Conservation (phyloP, 2,329 filamentous ascomycete genomes). For the Monilinia polystroma region DNA sequence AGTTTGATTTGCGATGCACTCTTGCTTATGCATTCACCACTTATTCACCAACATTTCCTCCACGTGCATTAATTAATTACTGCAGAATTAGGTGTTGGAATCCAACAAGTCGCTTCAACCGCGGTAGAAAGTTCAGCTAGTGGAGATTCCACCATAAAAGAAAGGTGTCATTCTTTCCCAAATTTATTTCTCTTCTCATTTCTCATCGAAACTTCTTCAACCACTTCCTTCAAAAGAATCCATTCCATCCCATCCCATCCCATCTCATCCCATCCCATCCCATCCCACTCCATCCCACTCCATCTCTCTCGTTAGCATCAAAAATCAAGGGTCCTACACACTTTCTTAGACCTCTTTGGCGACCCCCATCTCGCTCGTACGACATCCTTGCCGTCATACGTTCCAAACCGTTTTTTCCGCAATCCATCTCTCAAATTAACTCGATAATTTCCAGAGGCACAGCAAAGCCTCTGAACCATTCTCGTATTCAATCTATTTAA, state of each 20-base stretch:
- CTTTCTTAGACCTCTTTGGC: conserved; percentile 16
- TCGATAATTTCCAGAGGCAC: neutral
- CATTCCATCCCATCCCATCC: conserved; percentile 1
- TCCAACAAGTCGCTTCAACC: neutral
- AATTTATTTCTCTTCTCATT: neutral
- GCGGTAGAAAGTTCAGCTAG: neutral
- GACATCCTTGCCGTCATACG: conserved; percentile 14
- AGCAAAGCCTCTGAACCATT: neutral
- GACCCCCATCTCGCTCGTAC: conserved; percentile 10
- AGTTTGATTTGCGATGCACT: conserved; percentile 5
- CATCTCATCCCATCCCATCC: neutral
- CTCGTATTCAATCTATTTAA: conserved; percentile 18
- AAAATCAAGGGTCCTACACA: neutral
- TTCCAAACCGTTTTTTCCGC: conserved; percentile 1
- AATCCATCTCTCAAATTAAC: neutral
- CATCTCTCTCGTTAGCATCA: neutral
- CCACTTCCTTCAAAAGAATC: neutral
- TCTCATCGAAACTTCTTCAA: neutral
- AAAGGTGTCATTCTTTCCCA: neutral
- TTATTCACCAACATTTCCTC: neutral
- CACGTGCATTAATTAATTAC: conserved; percentile 12
- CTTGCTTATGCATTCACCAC: neutral
- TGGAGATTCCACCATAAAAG: conserved; percentile 4
- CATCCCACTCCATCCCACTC: neutral
- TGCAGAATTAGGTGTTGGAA: conserved; percentile 9